Conservation (phyloP, 139 green algal species). For the Coccomyxa sp. region DNA sequence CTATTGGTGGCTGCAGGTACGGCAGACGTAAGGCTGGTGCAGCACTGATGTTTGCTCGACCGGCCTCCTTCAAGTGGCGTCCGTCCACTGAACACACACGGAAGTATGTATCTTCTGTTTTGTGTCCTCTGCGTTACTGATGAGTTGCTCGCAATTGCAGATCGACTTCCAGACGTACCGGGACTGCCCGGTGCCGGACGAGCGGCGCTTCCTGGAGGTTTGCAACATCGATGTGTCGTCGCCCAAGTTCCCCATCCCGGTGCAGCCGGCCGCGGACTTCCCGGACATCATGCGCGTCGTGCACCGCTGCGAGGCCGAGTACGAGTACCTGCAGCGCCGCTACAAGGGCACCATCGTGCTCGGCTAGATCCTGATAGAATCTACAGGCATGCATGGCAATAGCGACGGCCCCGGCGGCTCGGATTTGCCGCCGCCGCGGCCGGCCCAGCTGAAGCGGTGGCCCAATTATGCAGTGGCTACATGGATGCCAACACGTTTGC, state of each 20-base stretch:
- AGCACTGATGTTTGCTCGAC: too few species aligned
- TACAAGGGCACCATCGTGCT: background rate
- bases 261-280: background rate
- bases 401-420: too few species aligned
- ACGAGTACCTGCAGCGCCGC: background rate
- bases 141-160: background rate
- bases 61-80: background rate
- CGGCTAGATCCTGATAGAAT: background rate
- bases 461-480: too few species aligned
- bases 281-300: background rate
- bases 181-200: slow-evolving; percentile 1
- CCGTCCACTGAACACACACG: background rate
- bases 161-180: background rate
- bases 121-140: background rate
- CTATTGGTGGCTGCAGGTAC: too few species aligned
- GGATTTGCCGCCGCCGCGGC: too few species aligned
- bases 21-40: too few species aligned
- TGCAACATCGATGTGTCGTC: background rate
- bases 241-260: background rate
- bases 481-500: too few species aligned
- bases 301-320: background rate
- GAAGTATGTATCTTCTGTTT: background rate
- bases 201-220: background rate
- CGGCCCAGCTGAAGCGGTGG: too few species aligned
- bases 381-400: too few species aligned